Conservation (phyloP, 2,329 filamentous ascomycete species). For the Epichloe brachyelytri region DNA sequence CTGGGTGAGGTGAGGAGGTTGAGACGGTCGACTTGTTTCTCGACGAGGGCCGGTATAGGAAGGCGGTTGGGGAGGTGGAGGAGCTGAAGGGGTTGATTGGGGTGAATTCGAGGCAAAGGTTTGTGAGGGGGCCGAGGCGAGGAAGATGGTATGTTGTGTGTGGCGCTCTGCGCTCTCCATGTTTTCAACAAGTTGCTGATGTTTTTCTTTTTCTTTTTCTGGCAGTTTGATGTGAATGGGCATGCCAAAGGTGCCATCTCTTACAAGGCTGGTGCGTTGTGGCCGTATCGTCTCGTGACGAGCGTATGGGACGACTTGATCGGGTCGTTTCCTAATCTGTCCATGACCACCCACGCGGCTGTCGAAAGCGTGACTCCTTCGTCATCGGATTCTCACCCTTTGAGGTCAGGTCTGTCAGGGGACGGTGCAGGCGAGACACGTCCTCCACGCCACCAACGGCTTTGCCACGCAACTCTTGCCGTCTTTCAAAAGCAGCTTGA, state of each 20-base stretch:
- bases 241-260: conserved; percentile 28
- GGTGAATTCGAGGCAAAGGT: conserved; percentile 22
- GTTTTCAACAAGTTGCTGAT: not conserved
- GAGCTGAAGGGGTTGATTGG: conserved; percentile 25
- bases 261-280: conserved; percentile 35
- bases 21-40: conserved; percentile 34
- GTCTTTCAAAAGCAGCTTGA: conserved; percentile 30
- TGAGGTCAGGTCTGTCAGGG: conserved; percentile 30
- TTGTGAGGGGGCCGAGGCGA: conserved; percentile 23
- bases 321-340: conserved; percentile 18
- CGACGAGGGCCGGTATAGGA: conserved; percentile 22
- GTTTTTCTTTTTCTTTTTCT: too few relatives aligned
- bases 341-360: conserved; percentile 26
- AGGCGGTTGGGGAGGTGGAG: conserved; percentile 18
- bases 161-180: too few relatives aligned
- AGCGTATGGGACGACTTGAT: conserved; percentile 30
- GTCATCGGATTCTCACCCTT: conserved; percentile 18
- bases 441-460: conserved; percentile 47
- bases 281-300: conserved; percentile 37
- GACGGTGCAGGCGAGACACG: conserved; percentile 29
- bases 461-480: conserved; percentile 39
- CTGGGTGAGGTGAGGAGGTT: conserved; percentile 30
- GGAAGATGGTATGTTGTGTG: conserved; percentile 12
- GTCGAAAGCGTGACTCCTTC: conserved; percentile 17
- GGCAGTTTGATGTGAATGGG: conserved; percentile 22